Conservation (phyloP, 306 rosid species). For the Cucurbita maxima region DNA sequence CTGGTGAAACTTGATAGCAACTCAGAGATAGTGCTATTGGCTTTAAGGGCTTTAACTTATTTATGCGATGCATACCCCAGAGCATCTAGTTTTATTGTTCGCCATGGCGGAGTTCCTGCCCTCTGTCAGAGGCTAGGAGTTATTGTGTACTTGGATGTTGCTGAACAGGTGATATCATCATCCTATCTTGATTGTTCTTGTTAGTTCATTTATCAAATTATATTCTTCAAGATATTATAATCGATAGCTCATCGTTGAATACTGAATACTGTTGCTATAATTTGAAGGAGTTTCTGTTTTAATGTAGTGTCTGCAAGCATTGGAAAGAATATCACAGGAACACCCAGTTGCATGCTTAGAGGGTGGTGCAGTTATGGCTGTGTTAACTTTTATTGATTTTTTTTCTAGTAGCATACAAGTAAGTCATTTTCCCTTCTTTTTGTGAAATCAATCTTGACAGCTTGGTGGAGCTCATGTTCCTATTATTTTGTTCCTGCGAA, state of each 20-base stretch:
- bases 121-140: conserved; percentile 68
- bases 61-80: conserved; percentile 77
- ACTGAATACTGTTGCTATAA: background rate
- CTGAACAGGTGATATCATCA: conserved; percentile 62
- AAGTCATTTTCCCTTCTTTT: background rate
- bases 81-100: conserved; percentile 62
- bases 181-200: background rate
- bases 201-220: background rate
- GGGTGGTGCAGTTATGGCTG: conserved; percentile 92
- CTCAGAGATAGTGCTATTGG: conserved; percentile 61
- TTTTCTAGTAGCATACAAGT: conserved; percentile 89
- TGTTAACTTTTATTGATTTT: conserved; percentile 69
- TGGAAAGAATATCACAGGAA: conserved; percentile 92
- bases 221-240: too few relatives aligned
- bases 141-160: conserved; percentile 82
- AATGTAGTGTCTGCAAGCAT: conserved; percentile 83
- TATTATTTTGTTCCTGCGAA: background rate
- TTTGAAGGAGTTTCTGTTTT: background rate
- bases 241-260: background rate
- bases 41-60: conserved; percentile 89
- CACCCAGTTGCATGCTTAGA: conserved; percentile 91
- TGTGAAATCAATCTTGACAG: background rate
- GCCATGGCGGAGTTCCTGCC: conserved; percentile 73
- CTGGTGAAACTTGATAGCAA: conserved; percentile 52
- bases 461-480: background rate